Evolutionary conservation across 495 filamentous ascomycete genomes (phyloP), one percentile per base, ranked within the genome.

Genomic region (Penicillium bovifimosum): DNA sequence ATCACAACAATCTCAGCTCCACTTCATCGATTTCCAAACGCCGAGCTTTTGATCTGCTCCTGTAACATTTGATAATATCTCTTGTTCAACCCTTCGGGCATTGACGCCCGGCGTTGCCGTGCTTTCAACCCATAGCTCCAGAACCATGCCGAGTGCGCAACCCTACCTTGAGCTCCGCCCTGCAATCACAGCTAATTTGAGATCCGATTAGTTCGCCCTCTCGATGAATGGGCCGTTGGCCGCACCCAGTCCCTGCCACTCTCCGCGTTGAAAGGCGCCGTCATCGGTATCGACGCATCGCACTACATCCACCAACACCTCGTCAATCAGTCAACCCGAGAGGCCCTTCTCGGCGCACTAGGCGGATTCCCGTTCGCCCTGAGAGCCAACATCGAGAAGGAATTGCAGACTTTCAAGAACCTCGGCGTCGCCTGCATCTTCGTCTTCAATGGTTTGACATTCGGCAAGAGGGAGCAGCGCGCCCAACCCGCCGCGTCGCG

Each of bases 261-360:
- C 52, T 80, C 82, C 24, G 74, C 78, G 38, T 76, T 96, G 52
- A 83, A 86, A 62, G 87, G 83, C 56, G 77, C 80, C 34, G 77
- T 83, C 20, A 76, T 96, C 56, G 90, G 85, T 56, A 85, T 99
- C 57, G 95, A 99, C 75, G 93, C 91, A 32, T 82, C 87, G 26
- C 83, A 93, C 70, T 99, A 92, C 71, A 80, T 97, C 47, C 77
- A 83, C 58, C 83, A 83, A 8, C 76, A 93, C 47, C 80, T 92
- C 61, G 78, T 81, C 63, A 77, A 81, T 45, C 69, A 77, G 39
- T 80, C 82, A 24, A 79, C 78, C 34, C 85, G 85, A 47, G 95
- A 99, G 61, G 89, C 91, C 18, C 81, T 99, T 16, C 78, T 97
- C 26, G 79, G 90, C 41, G 95, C 95, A 16, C 80, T 97, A 13